These are phyloP conservation scores for Aspergillus transmontanensis DNA, from an alignment of 2,329 filamentous ascomycete genomes.

Conservation along the genomic window DNA sequence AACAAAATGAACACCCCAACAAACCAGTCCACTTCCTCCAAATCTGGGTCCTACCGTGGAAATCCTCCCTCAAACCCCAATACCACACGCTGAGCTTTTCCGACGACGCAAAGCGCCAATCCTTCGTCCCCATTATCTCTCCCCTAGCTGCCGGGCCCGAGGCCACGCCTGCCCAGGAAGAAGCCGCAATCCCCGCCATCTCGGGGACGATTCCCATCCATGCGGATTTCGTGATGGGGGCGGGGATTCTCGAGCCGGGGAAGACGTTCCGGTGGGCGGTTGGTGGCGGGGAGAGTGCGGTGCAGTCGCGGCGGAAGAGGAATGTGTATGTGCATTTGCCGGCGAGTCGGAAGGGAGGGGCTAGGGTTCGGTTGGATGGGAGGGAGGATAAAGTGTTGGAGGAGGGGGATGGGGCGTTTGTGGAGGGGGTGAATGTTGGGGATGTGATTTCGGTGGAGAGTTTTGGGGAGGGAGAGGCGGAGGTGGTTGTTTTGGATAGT, in stretches of 20 bases:
- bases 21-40: constrained; percentile 80
- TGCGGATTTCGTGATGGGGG: constrained; percentile 81
- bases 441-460: constrained; percentile 68
- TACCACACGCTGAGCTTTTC: constrained; percentile 76
- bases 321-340: constrained; percentile 82
- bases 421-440: constrained; percentile 65
- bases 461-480: constrained; percentile 68
- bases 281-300: constrained; percentile 52
- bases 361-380: constrained; percentile 69
- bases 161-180: constrained; percentile 65
- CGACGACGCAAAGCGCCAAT: constrained; percentile 71
- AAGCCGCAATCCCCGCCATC: constrained; percentile 62
- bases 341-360: constrained; percentile 74
- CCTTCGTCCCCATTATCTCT: constrained; percentile 75
- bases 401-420: constrained; percentile 81
- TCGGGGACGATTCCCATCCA: constrained; percentile 77
- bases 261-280: constrained; percentile 71
- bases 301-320: constrained; percentile 46
- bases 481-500: constrained; percentile 69
- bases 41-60: constrained; percentile 85
- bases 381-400: constrained; percentile 66
- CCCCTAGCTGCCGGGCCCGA: constrained; percentile 68
- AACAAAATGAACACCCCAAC: constrained; percentile 72
- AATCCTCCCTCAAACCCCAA: constrained; percentile 67
- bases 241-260: constrained; percentile 69